Evolutionary conservation across 225 moss, liverwort and hornwort species (phyloP).

Genomic region (Bryoerythrophyllum caledonicum): DNA sequence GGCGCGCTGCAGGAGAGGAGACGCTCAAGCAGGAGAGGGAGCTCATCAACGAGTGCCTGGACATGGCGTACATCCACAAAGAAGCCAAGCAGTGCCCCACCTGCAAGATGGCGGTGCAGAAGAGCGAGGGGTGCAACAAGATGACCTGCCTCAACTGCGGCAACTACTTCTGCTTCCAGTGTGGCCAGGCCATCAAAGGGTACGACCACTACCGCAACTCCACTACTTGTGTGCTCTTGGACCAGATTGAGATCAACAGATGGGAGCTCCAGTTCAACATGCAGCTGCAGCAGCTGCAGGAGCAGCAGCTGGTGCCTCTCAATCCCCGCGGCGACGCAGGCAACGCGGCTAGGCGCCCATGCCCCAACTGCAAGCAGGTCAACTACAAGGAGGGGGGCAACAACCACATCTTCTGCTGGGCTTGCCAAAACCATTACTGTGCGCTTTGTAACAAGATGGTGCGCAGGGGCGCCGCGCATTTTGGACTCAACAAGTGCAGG

Average conservation of each 20-base stretch:
- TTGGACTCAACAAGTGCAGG: constrained; percentile 54
- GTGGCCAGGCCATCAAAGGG: constrained; percentile 53
- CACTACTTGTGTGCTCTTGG: constrained; percentile 39
- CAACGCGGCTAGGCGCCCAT: constrained; percentile 22
- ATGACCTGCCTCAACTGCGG: constrained; percentile 74
- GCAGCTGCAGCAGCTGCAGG: constrained; percentile 27
- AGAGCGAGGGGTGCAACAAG: constrained; percentile 84
- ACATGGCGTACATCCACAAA: constrained; percentile 61
- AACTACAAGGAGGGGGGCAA: constrained; percentile 50
- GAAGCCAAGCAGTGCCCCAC: constrained; percentile 79
- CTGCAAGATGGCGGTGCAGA: constrained; percentile 73
- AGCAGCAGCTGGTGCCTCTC: constrained; percentile 37
- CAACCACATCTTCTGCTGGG: constrained; percentile 60
- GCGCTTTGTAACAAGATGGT: constrained; percentile 50
- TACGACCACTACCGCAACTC: constrained; percentile 57
- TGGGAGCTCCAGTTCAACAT: constrained; percentile 47
- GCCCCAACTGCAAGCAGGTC: constrained; percentile 57
- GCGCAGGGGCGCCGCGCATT: constrained; percentile 45
- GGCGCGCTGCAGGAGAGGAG: constrained; percentile 47
- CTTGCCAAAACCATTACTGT: constrained; percentile 61
- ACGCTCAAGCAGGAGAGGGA: constrained; percentile 53
- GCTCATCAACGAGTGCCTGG: constrained; percentile 65
- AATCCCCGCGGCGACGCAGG: background rate
- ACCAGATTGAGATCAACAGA: constrained; percentile 49
- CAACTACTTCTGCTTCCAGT: constrained; percentile 65